Evolutionary conservation across 148 eudicot species (phyloP), one percentile per base, ranked within the genome.

Genomic region (Silene conica): DNA sequence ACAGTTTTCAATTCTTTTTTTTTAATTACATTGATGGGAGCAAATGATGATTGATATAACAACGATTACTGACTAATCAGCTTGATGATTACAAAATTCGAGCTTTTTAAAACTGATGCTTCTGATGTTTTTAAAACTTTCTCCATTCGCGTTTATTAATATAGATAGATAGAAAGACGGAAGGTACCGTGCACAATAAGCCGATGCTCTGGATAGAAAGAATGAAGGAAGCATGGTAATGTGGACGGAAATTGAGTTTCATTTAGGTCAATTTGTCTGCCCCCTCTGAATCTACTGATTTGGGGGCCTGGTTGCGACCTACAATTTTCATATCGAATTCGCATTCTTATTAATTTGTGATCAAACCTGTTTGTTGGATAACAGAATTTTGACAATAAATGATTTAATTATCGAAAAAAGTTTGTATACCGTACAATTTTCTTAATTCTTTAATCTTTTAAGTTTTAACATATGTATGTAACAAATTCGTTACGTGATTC

Each of bases 31-130:
- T n/a, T n/a, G n/a, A n/a, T 31, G 34, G 7, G 23, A 56, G 82
- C 82, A 80, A 50, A 75, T 80, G 82, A 80, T 80, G 82, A 80
- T 2, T 38, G 3, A 62, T 20, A 19, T 26, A 46, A 18, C 18
- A 63, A 41, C 54, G 62, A 43, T 56, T 3, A 8, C 66, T 23
- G 69, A 61, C 15, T 7, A 61, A 22, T 48, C 56, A 65, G 54
- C 34, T 31, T 81, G 83, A 81, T 26, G 83, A 43, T 69, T 69
- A 66, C 63, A n/a, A 73, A 73, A 63, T 45, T 77, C 83, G 81
- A 81, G 83, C 83, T 81, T 81, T 81, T 81, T 81, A 77, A 81
- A 81, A 81, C 83, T 81, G 83, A 81, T 81, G 83, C 83, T 81
- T 81, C 80, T 9, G 0, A n/a, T 58, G 9, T n/a, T 19, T 19